Percentiles rank a stretch among this genome's conserved stretches.
Conservation (phyloP, 163 green algal species). For the Smithsoniella earleae region DNA sequence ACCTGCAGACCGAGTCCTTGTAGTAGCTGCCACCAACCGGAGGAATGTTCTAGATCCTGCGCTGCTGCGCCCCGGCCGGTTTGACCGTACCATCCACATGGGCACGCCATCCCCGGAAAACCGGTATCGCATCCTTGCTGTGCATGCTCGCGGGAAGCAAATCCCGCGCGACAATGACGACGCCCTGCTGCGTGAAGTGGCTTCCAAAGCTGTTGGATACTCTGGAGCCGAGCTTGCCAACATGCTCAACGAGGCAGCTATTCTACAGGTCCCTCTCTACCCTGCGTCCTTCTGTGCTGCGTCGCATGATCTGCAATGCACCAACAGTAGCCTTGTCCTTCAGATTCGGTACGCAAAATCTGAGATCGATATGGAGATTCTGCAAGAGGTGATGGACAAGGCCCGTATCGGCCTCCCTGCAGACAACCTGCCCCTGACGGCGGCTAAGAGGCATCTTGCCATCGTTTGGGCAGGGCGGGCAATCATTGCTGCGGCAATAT, state of each 20-base stretch:
- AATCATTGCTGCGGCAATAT: neutral
- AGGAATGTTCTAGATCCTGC: conserved; percentile 64
- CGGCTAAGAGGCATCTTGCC: conserved; percentile 17
- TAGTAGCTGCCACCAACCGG: conserved; percentile 81
- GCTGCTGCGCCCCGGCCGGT: conserved; percentile 72
- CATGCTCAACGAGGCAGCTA: conserved; percentile 81
- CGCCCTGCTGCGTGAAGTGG: conserved; percentile 21
- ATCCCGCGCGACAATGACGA: conserved; percentile 22
- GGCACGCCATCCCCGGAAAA: conserved; percentile 22
- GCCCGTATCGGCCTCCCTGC: conserved; percentile 11
- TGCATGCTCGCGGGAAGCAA: conserved; percentile 28
- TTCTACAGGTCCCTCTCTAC: conserved; percentile 56
- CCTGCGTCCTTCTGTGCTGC: neutral
- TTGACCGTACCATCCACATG: conserved; percentile 46
- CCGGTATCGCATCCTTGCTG: conserved; percentile 10
- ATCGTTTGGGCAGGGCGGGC: conserved; percentile 16
- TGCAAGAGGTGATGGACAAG: conserved; percentile 31
- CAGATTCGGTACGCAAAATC: conserved; percentile 20
- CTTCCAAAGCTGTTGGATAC: neutral
- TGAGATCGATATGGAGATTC: conserved; percentile 9
- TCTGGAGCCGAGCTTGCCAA: conserved; percentile 74
- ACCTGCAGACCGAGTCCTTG: conserved; percentile 56
- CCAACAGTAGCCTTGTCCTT: neutral
- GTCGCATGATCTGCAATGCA: neutral
- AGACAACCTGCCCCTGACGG: conserved; percentile 21